Conservation (phyloP, 768 basidiomycete genomes). For the Suillus subalutaceus region DNA sequence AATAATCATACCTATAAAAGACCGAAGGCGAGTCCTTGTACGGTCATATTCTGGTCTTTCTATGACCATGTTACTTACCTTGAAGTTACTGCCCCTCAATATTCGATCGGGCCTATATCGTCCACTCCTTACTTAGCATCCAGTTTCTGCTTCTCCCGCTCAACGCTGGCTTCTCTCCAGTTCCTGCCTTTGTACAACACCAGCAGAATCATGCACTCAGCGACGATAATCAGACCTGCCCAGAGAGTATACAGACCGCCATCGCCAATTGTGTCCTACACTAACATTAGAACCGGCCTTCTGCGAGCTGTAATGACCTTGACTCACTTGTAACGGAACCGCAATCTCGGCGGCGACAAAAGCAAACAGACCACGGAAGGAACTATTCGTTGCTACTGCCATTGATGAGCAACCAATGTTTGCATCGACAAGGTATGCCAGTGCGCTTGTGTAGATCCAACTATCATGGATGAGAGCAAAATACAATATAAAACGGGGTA, state of each 20-base stretch:
- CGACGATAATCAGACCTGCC: constrained; percentile 56
- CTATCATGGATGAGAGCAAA: constrained; percentile 27
- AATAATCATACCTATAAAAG: too few species aligned
- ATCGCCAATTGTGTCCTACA: constrained; percentile 23
- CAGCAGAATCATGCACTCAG: constrained; percentile 56
- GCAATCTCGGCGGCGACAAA: constrained; percentile 75
- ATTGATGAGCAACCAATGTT: constrained; percentile 80
- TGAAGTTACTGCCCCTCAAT: neutral
- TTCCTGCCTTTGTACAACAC: constrained; percentile 58
- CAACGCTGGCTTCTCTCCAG: constrained; percentile 60
- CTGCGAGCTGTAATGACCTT: neutral
- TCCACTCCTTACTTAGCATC: neutral
- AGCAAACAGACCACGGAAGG: constrained; percentile 69
- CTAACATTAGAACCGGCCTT: neutral
- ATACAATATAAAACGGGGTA: neutral
- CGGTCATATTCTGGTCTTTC: neutral
- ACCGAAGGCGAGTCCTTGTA: too few species aligned
- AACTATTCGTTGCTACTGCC: constrained; percentile 76
- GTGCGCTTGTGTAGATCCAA: constrained; percentile 63
- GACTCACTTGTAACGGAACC: constrained; percentile 61
- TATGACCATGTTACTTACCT: neutral
- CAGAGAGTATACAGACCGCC: constrained; percentile 40
- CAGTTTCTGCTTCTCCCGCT: constrained; percentile 35
- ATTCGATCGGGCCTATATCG: neutral
- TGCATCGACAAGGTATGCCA: constrained; percentile 87